A percentile compares a stretch with the other conserved stretches of the same genome.
Conservation (phyloP, 345 rosid genomes). For the Eucalyptus guilfoylei region DNA sequence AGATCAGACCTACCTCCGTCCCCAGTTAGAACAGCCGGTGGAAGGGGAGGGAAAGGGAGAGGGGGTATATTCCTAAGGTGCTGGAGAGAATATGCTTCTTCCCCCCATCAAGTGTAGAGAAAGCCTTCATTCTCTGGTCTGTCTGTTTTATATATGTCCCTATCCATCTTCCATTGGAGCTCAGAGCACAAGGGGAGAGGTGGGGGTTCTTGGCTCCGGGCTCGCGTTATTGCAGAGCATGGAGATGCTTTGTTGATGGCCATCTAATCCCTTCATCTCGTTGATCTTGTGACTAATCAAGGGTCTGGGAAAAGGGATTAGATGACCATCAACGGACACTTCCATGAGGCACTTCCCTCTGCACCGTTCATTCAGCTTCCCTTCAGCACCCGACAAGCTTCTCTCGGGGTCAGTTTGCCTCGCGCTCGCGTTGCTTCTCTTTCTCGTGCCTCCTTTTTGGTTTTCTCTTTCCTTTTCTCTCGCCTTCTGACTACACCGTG, state of each 20-base stretch:
- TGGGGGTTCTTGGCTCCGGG: not conserved
- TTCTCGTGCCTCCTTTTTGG: not conserved
- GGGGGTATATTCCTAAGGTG: not conserved
- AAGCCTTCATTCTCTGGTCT: not conserved
- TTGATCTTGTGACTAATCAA: not conserved
- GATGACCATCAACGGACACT: not conserved
- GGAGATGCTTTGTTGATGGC: not conserved
- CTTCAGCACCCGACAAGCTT: not conserved
- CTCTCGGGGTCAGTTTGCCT: not conserved
- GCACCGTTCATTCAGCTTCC: not conserved
- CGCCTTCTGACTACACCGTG: not conserved
- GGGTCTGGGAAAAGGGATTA: not conserved
- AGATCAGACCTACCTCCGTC: not conserved
- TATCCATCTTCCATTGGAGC: not conserved
- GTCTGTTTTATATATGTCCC: not conserved
- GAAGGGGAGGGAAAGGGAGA: not conserved
- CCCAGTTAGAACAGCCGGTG: not conserved
- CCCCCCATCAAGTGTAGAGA: not conserved
- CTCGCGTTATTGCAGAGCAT: not conserved
- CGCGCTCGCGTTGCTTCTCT: not conserved
- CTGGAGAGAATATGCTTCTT: not conserved
- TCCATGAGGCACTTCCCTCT: not conserved
- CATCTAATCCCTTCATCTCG: not conserved
- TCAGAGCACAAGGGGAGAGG: not conserved
- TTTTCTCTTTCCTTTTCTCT: not conserved